These are phyloP conservation scores for Marasmius tenuissimus DNA, from an alignment of 1,284 basidiomycete genomes.

Conservation along the genomic window DNA sequence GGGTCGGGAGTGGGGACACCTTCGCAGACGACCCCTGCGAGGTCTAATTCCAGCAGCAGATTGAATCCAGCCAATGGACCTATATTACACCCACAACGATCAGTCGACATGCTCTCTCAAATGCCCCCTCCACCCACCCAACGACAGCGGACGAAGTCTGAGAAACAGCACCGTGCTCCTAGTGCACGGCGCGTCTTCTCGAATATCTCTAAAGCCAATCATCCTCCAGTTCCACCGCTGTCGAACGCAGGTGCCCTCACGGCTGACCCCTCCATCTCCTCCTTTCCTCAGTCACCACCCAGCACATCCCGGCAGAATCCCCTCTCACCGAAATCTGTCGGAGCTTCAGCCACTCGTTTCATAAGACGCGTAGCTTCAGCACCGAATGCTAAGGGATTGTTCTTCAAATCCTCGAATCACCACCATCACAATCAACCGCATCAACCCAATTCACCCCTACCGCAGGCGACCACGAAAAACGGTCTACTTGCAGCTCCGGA, in stretches of 20 bases:
- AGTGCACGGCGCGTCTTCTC: conserved; percentile 18
- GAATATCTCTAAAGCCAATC: conserved; percentile 15
- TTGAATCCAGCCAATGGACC: not conserved
- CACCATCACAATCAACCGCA: conserved; percentile 46
- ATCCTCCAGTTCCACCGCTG: not conserved
- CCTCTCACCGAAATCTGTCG: conserved; percentile 63
- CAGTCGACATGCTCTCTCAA: conserved; percentile 22
- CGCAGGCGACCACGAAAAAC: conserved; percentile 53
- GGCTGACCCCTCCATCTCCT: conserved; percentile 28
- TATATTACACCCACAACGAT: conserved; percentile 4
- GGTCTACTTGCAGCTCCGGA: conserved; percentile 74
- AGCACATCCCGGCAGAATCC: conserved; percentile 25
- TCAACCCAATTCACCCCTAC: conserved; percentile 29
- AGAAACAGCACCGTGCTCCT: conserved; percentile 43
- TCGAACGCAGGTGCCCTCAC: conserved; percentile 31
- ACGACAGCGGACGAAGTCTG: conserved; percentile 55
- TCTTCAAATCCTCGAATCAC: conserved; percentile 51
- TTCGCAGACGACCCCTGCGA: not conserved
- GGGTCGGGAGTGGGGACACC: not conserved
- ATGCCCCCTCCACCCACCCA: conserved; percentile 29
- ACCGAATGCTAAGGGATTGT: conserved; percentile 92
- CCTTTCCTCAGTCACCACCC: conserved; percentile 6
- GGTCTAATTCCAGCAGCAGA: not conserved
- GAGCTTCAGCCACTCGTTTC: conserved; percentile 77
- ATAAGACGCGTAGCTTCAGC: conserved; percentile 94